Evolutionary conservation across 331 rosid genomes (phyloP).

Genomic region (Rhamnella rubrinervis): DNA sequence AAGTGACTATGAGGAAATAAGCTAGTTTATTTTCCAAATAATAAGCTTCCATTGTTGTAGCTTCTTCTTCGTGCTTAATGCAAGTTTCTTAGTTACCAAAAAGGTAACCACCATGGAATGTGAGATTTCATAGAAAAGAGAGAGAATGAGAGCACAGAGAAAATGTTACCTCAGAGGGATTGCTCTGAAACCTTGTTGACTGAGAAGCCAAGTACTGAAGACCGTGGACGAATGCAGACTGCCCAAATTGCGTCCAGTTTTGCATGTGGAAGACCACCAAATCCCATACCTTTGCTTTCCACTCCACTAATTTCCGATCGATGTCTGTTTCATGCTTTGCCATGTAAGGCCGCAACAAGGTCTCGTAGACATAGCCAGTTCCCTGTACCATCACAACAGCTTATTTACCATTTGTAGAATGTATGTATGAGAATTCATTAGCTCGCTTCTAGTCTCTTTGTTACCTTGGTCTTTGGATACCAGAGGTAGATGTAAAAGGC

Average conservation of each 20-base stretch:
- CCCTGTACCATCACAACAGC: constrained; percentile 44
- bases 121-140: neutral
- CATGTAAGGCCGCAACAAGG: constrained; percentile 67
- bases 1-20: no score
- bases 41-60: no score
- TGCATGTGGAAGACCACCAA: constrained; percentile 67
- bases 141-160: neutral
- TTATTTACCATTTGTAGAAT: neutral
- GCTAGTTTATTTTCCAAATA: no score
- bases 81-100: no score
- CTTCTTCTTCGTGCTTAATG: no score
- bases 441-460: neutral
- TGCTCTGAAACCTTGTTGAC: constrained; percentile 26
- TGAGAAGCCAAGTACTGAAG: constrained; percentile 54
- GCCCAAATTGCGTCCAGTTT: constrained; percentile 58
- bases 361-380: constrained; percentile 51
- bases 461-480: constrained; percentile 89
- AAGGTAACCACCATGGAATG: no score
- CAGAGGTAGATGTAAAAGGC: constrained; percentile 77
- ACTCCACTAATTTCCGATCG: constrained; percentile 55
- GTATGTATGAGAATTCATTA: neutral
- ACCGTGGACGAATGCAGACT: constrained; percentile 55
- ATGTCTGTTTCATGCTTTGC: constrained; percentile 62
- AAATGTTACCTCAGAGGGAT: constrained; percentile 29
- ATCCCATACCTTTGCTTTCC: constrained; percentile 76